Conservation (phyloP, 179 eudicot genomes). For the Drosera spatulata region DNA sequence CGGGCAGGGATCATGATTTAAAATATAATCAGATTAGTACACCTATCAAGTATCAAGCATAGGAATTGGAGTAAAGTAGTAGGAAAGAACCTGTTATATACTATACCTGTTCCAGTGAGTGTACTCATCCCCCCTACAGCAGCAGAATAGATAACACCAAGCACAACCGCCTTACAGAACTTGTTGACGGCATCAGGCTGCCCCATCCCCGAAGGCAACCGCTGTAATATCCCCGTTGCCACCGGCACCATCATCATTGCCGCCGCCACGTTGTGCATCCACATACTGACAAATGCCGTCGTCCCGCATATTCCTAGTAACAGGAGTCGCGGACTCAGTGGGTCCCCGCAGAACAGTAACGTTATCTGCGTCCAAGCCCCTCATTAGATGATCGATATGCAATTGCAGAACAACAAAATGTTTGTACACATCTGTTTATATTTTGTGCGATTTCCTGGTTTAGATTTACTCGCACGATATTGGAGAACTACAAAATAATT, state of each 20-base stretch:
- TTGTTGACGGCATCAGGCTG: conserved; percentile 24
- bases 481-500: no score
- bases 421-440: no score
- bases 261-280: conserved; percentile 97
- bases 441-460: no score
- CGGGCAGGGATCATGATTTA: no score
- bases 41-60: no score
- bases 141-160: conserved; percentile 74
- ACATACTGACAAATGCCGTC: conserved; percentile 83
- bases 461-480: no score
- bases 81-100: no score
- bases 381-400: background rate
- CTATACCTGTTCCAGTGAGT: conserved; percentile 49
- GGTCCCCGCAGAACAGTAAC: conserved; percentile 67
- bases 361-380: conserved; percentile 45
- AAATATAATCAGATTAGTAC: no score
- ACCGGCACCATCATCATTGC: conserved; percentile 96
- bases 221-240: conserved; percentile 81
- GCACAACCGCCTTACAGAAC: conserved; percentile 69
- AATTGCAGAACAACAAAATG: no score
- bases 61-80: no score
- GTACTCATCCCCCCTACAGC: conserved; percentile 86
- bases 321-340: conserved; percentile 65
- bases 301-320: conserved; percentile 79
- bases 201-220: conserved; percentile 34